phyloP scores from a whole-genome alignment of 2,329 filamentous ascomycete species.

The Fusarium sp. region DNA sequence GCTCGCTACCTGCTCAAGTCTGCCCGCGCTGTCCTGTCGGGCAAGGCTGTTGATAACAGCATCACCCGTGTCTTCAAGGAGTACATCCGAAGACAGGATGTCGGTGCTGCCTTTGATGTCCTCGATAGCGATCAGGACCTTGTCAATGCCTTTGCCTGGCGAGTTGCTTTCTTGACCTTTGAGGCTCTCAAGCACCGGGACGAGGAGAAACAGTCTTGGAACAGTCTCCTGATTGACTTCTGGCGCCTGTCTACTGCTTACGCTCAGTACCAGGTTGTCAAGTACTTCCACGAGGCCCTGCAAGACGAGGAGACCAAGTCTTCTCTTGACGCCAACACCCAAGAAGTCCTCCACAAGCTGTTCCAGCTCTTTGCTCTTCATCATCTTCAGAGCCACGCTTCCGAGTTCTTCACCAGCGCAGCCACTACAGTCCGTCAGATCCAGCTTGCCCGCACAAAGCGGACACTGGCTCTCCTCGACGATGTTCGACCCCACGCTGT shows the following conservation, averaged over 20 bases:
- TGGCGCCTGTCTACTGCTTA: slow-evolving; percentile 81
- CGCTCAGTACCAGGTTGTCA: slow-evolving; percentile 82
- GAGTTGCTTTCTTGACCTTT: slow-evolving; percentile 79
- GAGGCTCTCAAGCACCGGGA: slow-evolving; percentile 81
- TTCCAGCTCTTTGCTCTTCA: slow-evolving; percentile 83
- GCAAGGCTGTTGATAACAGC: slow-evolving; percentile 58
- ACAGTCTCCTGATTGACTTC: slow-evolving; percentile 81
- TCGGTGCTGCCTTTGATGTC: slow-evolving; percentile 80
- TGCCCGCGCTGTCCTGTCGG: slow-evolving; percentile 75
- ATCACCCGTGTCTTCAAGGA: slow-evolving; percentile 68
- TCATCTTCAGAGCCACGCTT: slow-evolving; percentile 72
- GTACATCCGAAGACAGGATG: slow-evolving; percentile 74
- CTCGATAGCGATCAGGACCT: slow-evolving; percentile 77
- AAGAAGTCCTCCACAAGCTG: slow-evolving; percentile 74
- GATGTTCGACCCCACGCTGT: slow-evolving; percentile 81
- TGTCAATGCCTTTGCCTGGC: slow-evolving; percentile 81
- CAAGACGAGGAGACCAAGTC: slow-evolving; percentile 60
- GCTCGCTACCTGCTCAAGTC: slow-evolving; percentile 82
- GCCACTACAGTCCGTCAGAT: slow-evolving; percentile 81
- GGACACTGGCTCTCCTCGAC: slow-evolving; percentile 76
- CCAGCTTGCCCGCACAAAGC: slow-evolving; percentile 73
- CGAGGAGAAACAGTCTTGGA: slow-evolving; percentile 81
- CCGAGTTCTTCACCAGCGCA: slow-evolving; percentile 78
- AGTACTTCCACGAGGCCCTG: slow-evolving; percentile 71
- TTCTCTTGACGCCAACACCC: slow-evolving; percentile 68